Evolutionary conservation across 2,329 filamentous ascomycete genomes (phyloP).

Genomic region (Trichothecium sympodiale): DNA sequence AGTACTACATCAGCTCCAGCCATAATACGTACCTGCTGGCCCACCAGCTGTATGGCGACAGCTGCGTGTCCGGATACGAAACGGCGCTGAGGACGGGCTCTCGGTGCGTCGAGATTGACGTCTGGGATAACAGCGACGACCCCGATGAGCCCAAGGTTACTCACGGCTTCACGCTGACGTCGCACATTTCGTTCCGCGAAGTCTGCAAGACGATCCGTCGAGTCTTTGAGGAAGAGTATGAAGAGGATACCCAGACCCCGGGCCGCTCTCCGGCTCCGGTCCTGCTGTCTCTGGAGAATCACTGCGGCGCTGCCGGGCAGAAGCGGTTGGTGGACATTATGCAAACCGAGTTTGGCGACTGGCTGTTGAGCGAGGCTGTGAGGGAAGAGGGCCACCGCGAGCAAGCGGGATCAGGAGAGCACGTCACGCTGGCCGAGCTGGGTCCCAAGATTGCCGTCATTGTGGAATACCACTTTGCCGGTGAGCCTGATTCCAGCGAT

Average conservation of each 20-base stretch:
- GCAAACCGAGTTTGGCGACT: slow-evolving; percentile 49
- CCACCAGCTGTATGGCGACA: slow-evolving; percentile 56
- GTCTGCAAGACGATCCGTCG: slow-evolving; percentile 57
- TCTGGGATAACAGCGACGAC: slow-evolving; percentile 54
- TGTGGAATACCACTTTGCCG: slow-evolving; percentile 52
- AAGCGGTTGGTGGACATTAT: slow-evolving; percentile 52
- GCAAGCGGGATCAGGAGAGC: slow-evolving; percentile 36
- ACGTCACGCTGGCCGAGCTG: slow-evolving; percentile 47
- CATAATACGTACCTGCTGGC: slow-evolving; percentile 65
- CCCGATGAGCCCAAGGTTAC: slow-evolving; percentile 57
- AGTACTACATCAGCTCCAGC: slow-evolving; percentile 63
- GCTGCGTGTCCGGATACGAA: slow-evolving; percentile 52
- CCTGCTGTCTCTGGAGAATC: slow-evolving; percentile 56
- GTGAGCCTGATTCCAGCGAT: slow-evolving; percentile 24
- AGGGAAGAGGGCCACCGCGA: slow-evolving; percentile 43
- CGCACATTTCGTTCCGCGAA: slow-evolving; percentile 50
- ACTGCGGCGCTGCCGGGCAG: slow-evolving; percentile 50
- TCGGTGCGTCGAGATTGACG: slow-evolving; percentile 63
- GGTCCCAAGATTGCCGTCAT: slow-evolving; percentile 55
- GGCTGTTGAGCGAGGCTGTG: slow-evolving; percentile 47
- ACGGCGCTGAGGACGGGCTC: slow-evolving; percentile 51
- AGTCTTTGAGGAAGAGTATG: slow-evolving; percentile 46
- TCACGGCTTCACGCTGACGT: slow-evolving; percentile 58
- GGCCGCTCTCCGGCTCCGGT: slow-evolving; percentile 42
- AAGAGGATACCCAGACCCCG: slow-evolving; percentile 21